Conservation (phyloP, 345 rosid genomes). For the Lepidium africanum region DNA sequence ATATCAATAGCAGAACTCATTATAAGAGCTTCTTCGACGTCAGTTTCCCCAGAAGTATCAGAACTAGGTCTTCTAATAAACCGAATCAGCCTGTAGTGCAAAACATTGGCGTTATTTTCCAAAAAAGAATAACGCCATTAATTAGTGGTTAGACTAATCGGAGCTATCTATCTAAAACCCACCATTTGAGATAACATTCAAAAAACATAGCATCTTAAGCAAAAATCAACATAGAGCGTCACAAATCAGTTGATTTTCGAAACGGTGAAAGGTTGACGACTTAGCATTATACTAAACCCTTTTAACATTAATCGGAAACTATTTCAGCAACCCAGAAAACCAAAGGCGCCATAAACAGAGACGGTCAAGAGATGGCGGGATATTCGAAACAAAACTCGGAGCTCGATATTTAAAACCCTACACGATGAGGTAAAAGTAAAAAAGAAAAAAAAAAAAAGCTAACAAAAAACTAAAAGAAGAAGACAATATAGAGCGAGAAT, state of each 20-base stretch:
- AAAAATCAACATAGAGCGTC: not conserved
- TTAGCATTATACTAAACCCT: not conserved
- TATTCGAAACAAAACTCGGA: not conserved
- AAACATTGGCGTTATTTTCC: not conserved
- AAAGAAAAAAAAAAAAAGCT: not conserved
- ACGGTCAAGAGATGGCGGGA: conserved; percentile 14
- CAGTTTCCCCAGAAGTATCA: conserved; percentile 4
- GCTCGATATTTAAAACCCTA: conserved; percentile 8
- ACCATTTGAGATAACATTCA: not conserved
- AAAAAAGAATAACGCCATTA: not conserved
- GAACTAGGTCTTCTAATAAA: conserved; percentile 4
- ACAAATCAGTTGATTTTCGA: not conserved
- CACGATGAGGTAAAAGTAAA: not conserved
- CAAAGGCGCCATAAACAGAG: not conserved
- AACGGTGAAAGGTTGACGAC: not conserved
- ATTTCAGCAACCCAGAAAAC: not conserved
- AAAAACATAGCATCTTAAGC: not conserved
- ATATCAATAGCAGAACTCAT: conserved; percentile 26
- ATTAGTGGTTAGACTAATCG: no score
- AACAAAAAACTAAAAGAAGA: not conserved
- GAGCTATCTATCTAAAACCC: not conserved
- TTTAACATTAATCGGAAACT: not conserved
- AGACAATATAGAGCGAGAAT: not conserved
- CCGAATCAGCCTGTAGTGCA: conserved; percentile 7
- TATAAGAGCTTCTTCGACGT: not conserved